Evolutionary conservation across 2,329 filamentous ascomycete genomes (phyloP), one percentile per base, ranked within the genome.

Genomic region (Paecilomyces variotii): DNA sequence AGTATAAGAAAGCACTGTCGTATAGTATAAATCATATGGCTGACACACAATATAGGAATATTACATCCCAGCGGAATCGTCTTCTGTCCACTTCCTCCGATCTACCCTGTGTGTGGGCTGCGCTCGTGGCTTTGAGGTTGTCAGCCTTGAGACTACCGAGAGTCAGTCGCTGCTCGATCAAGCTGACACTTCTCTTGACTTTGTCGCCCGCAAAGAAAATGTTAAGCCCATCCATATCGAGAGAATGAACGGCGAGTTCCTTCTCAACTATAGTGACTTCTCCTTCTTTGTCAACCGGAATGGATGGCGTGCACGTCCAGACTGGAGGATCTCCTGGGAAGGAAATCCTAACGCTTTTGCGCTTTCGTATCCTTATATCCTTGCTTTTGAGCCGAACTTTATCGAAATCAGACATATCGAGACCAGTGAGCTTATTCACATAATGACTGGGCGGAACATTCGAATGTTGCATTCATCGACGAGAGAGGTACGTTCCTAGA

Each of bases 281-380:
- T 96, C 91, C 11, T 99, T 99, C 84, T 99, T 97, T 70, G 94
- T 99, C 71, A 97, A 99, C 76, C 86, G 94, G 68, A 97, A 99
- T 73, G 94, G 94, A 39, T 99, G 94, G 94, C 87, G 94, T 62
- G 93, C 93, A 57, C 84, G 92, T 68, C 91, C 92, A 4, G 94
- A 99, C 74, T 99, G 94, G 94, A 87, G 89, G 68, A 96, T 99
- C 70, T 89, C 93, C 63, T 99, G 94, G 94, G 94, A 99, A 78
- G 94, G 94, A 58, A 90, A 86, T 52, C 94, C 94, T 49, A 88
- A 91, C 68, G 88, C 87, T 59, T 99, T 99, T 74, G 94, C 94
- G 0, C 86, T 97, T 57, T 96, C 91, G 65, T 95, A 95, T 69
- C 94, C 94, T 54, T 99, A 95, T 82, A 97, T 99, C 63, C 79